These are phyloP conservation scores for Xylaria grammica DNA, from an alignment of 495 filamentous ascomycete species.

Conservation along the genomic window DNA sequence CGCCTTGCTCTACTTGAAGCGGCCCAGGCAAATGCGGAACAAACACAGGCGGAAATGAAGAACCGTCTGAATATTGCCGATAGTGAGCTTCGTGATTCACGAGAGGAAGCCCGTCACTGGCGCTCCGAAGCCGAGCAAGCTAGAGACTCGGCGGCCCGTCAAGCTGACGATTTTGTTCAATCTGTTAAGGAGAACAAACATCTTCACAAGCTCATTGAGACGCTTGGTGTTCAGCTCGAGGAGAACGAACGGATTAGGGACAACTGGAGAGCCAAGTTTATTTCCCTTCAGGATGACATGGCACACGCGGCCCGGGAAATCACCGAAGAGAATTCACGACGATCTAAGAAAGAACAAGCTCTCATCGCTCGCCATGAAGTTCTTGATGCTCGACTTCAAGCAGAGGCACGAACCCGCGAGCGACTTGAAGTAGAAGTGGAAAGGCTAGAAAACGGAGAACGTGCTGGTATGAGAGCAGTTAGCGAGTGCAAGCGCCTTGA, in stretches of 20 bases:
- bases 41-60: conserved; percentile 67
- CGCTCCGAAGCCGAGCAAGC: conserved; percentile 54
- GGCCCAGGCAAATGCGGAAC: conserved; percentile 66
- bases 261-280: conserved; percentile 77
- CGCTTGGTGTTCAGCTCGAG: conserved; percentile 75
- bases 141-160: conserved; percentile 45
- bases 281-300: conserved; percentile 85
- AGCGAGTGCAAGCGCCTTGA: conserved; percentile 67
- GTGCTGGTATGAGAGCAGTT: conserved; percentile 65
- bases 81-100: conserved; percentile 52
- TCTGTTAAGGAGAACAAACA: conserved; percentile 53
- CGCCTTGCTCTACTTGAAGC: conserved; percentile 66
- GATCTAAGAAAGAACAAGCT: conserved; percentile 73
- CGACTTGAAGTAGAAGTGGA: conserved; percentile 80
- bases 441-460: conserved; percentile 74
- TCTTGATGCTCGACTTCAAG: conserved; percentile 74
- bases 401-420: conserved; percentile 77
- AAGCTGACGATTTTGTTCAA: conserved; percentile 46
- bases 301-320: conserved; percentile 74
- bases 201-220: conserved; percentile 68
- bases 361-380: conserved; percentile 77
- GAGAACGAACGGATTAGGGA: conserved; percentile 82
- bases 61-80: conserved; percentile 55
- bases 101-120: conserved; percentile 55
- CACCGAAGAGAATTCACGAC: conserved; percentile 76